Evolutionary conservation across 1,284 basidiomycete genomes (phyloP).

Genomic region (Somion occarium): DNA sequence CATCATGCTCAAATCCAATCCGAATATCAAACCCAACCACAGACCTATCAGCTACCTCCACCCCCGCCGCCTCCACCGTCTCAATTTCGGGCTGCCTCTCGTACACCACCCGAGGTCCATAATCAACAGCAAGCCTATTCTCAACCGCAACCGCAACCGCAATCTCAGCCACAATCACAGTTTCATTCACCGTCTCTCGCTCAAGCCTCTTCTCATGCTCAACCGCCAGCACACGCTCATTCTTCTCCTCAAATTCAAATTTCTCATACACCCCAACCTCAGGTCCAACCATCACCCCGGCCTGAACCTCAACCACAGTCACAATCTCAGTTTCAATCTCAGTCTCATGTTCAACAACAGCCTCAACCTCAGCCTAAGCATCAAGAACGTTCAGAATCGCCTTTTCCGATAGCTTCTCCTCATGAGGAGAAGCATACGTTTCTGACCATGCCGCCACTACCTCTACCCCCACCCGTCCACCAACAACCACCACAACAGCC

Average conservation of each 20-base stretch:
- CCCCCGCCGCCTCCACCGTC: background rate
- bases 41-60: background rate
- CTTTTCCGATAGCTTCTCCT: background rate
- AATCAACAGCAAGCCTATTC: slow-evolving; percentile 2
- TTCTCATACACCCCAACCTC: background rate
- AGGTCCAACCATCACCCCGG: background rate
- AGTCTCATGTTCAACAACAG: background rate
- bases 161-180: background rate
- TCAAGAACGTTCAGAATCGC: background rate
- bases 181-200: background rate
- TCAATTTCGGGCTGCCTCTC: background rate
- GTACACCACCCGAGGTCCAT: slow-evolving; percentile 5
- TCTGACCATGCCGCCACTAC: slow-evolving; percentile 3
- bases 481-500: slow-evolving; percentile 12
- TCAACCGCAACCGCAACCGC: background rate
- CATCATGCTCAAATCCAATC: background rate
- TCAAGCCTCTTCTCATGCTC: background rate
- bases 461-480: slow-evolving; percentile 5
- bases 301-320: background rate
- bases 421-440: background rate
- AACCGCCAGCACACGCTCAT: background rate
- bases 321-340: background rate
- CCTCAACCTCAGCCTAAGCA: background rate
- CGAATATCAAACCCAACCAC: background rate
- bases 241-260: background rate